Percentiles rank a stretch among this genome's conserved stretches.
Conservation (phyloP, 768 basidiomycete species). For the Mycena haematopus region DNA sequence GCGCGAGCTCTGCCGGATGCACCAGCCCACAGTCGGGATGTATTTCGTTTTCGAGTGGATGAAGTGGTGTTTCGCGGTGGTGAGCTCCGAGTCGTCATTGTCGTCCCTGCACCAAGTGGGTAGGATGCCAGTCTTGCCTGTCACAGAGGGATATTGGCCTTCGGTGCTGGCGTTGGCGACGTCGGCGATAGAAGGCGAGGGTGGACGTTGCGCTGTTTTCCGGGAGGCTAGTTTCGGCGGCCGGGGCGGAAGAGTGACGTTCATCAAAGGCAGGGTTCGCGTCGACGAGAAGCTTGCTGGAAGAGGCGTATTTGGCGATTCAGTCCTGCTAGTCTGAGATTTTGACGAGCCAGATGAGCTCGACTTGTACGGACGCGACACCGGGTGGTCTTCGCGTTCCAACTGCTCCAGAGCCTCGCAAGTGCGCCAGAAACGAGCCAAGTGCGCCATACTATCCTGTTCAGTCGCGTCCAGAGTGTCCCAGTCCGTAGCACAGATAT, state of each 20-base stretch:
- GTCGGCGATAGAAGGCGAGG: conserved; percentile 7
- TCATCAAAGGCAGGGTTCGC: conserved; percentile 21
- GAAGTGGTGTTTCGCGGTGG: conserved; percentile 23
- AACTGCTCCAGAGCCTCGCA: conserved; percentile 33
- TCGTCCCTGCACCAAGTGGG: conserved; percentile 29
- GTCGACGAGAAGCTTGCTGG: conserved; percentile 25
- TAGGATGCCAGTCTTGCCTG: conserved; percentile 20
- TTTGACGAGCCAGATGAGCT: neutral
- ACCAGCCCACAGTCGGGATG: conserved; percentile 50
- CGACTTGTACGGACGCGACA: neutral
- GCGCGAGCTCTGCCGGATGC: conserved; percentile 45
- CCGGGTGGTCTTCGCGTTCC: conserved; percentile 16
- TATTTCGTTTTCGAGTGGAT: conserved; percentile 46
- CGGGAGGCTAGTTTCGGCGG: conserved; percentile 14
- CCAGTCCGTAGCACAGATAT: conserved; percentile 35
- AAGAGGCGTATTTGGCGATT: neutral
- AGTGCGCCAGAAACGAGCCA: conserved; percentile 35
- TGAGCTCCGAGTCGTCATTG: conserved; percentile 21
- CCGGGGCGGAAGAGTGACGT: conserved; percentile 10
- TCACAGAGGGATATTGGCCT: conserved; percentile 23
- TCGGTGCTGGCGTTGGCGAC: conserved; percentile 25
- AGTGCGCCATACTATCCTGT: conserved; percentile 34
- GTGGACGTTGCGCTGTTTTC: neutral
- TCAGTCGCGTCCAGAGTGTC: conserved; percentile 35
- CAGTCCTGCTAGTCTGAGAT: neutral